Conservation (phyloP, 768 basidiomycete species). For the Russula griseocarnosa region DNA sequence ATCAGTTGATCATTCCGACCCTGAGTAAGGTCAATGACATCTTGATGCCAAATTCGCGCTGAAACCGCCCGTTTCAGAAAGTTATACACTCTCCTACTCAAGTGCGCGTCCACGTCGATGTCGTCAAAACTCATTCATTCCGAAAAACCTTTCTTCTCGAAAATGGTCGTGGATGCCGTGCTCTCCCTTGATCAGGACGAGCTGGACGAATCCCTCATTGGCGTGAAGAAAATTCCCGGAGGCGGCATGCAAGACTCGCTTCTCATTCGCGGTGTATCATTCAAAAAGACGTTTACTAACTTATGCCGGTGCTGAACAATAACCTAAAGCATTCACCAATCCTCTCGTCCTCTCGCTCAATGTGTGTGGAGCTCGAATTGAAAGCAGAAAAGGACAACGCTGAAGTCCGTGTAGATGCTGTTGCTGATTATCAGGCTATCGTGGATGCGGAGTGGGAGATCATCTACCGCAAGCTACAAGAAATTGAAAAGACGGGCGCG, state of each 20-base stretch:
- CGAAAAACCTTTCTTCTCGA: conserved; percentile 97
- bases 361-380: conserved; percentile 93
- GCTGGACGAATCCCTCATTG: conserved; percentile 92
- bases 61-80: conserved; percentile 46
- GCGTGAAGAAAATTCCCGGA: conserved; percentile 95
- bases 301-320: conserved; percentile 98
- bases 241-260: conserved; percentile 97
- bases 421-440: conserved; percentile 98
- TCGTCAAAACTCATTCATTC: conserved; percentile 99
- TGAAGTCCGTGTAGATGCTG: conserved; percentile 93
- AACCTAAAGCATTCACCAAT: conserved; percentile 86
- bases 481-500: conserved; percentile 93
- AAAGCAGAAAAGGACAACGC: conserved; percentile 99
- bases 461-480: conserved; percentile 94
- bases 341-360: conserved; percentile 93
- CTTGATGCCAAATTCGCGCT: neutral
- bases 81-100: conserved; percentile 90
- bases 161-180: conserved; percentile 98
- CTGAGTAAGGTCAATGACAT: conserved; percentile 59
- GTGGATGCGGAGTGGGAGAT: conserved; percentile 99
- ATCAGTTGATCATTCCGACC: conserved; percentile 81
- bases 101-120: conserved; percentile 99
- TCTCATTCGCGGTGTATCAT: conserved; percentile 86
- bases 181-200: conserved; percentile 88
- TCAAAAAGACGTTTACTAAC: conserved; percentile 99